Percentiles rank a stretch among this genome's conserved stretches.
These are phyloP conservation scores for Penicillium digitatum DNA, from an alignment of 2,329 filamentous ascomycete genomes.

Conservation along the genomic window DNA sequence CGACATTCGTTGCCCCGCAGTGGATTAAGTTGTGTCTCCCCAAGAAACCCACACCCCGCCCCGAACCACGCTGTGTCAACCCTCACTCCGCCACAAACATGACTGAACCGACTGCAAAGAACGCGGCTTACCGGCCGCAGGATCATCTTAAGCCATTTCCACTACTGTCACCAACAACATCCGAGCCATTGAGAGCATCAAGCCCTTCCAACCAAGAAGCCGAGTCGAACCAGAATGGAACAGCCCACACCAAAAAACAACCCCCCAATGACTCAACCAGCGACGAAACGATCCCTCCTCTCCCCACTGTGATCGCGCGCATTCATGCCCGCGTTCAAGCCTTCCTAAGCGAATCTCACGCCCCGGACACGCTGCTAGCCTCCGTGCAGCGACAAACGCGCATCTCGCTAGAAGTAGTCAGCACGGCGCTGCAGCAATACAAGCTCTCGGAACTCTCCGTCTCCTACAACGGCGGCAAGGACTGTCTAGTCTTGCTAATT, in stretches of 20 bases:
- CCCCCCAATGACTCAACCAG: neutral
- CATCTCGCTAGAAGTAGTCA: slow-evolving; percentile 67
- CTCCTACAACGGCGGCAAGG: slow-evolving; percentile 97
- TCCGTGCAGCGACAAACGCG: slow-evolving; percentile 71
- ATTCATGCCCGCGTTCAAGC: slow-evolving; percentile 58
- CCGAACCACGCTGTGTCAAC: slow-evolving; percentile 1
- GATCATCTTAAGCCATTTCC: slow-evolving; percentile 8
- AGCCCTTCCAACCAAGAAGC: neutral
- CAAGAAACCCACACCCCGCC: slow-evolving; percentile 1
- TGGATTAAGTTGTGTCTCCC: slow-evolving; percentile 4
- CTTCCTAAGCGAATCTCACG: slow-evolving; percentile 61
- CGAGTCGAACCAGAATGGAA: slow-evolving; percentile 5
- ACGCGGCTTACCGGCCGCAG: neutral
- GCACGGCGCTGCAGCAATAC: slow-evolving; percentile 71
- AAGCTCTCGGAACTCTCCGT: slow-evolving; percentile 75
- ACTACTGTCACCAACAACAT: neutral
- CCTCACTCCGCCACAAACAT: neutral
- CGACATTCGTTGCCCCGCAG: slow-evolving; percentile 2
- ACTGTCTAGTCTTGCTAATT: slow-evolving; percentile 88
- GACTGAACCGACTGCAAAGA: neutral
- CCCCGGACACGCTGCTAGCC: slow-evolving; percentile 53
- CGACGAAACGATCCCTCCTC: slow-evolving; percentile 18
- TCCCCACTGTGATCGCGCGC: slow-evolving; percentile 61
- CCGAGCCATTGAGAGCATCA: neutral
- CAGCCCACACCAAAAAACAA: slow-evolving; percentile 1